Evolutionary conservation across 441 rosid genomes (phyloP).

Genomic region (Cnidoscolus chayamansa): DNA sequence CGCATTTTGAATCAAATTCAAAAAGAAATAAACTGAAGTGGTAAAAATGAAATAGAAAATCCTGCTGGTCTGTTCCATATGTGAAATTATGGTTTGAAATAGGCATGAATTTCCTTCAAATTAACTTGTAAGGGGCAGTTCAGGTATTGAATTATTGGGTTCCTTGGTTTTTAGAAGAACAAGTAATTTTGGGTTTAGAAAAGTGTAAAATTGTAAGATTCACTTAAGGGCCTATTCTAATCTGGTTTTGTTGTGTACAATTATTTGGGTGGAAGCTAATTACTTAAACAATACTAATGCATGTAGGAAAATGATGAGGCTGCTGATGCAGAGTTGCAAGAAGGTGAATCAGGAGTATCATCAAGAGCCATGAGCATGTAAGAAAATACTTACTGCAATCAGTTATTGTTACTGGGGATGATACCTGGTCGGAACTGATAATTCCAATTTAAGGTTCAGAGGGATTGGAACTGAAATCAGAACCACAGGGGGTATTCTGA

Average conservation of each 20-base stretch:
- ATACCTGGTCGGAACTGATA: too few relatives aligned
- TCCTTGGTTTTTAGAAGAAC: neutral
- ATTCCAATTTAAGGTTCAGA: too few relatives aligned
- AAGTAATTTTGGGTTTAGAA: neutral
- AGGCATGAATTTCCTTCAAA: neutral
- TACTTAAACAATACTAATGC: neutral
- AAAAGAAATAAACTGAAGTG: too few relatives aligned
- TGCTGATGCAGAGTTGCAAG: conserved; percentile 45
- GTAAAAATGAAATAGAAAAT: too few relatives aligned
- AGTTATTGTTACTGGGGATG: too few relatives aligned
- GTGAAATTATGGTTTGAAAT: too few relatives aligned
- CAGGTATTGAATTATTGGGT: neutral
- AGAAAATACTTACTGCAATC: neutral
- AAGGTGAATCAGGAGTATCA: conserved; percentile 51
- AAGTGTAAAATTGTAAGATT: neutral
- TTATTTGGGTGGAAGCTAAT: neutral
- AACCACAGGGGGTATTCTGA: too few relatives aligned
- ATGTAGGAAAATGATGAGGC: conserved; percentile 45
- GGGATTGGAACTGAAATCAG: too few relatives aligned
- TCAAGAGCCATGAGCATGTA: conserved; percentile 79
- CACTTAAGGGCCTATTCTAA: neutral
- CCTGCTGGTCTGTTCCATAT: too few relatives aligned
- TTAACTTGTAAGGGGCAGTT: neutral
- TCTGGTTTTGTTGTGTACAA: neutral
- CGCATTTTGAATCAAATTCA: too few relatives aligned